Base-by-base conservation (phyloP, 2,329 filamentous ascomycete genomes). In the Periconia sp. region DNA sequence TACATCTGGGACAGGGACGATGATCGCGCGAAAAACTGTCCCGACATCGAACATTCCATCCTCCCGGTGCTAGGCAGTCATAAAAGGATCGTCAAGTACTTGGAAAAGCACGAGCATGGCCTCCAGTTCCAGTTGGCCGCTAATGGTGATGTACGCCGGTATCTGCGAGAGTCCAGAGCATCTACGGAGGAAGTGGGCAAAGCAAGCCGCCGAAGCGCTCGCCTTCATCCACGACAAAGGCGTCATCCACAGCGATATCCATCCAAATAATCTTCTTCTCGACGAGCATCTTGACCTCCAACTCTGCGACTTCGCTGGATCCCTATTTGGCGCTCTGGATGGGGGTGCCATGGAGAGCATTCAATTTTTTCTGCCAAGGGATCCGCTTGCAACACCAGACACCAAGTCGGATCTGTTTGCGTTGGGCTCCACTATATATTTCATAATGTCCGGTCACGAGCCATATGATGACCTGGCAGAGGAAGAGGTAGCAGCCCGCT, bases 221-320 rank as follows among this genome's bases (percentile, higher is more conserved):
- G 47, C 52, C 25, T 52, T 68, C 31, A 42, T 74, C 19, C 72
- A 74, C 56, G 51, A 43, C 6, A 58, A 59, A 36, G 48, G 56
- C n/a, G 59, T 72, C 10, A 64, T 73, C 46, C 71, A 74, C 47
- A 68, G 62, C 50, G 68, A 74, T 48, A 56, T 73, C 18, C 61
- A 65, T 48, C 69, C 69, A 4, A 65, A 60, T 33, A 71, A 73
- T 46, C 65, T 73, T 34, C 53, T 73, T 0, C 48, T 73, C 16
- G 67, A 72, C 48, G 45, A 52, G 16, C 33, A 52, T 35, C 55
- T 73, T 11, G 43, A 66, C 46, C 55, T 72, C 39, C 58, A 63
- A 37, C 69, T 74, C 41, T 62, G 62, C n/a, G 68, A 70, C 37
- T 71, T 72, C 39, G 52, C 57, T 36, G 66, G 68, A 33, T 65